Conservation (phyloP, 306 rosid species). For the Nissolia schottii region DNA sequence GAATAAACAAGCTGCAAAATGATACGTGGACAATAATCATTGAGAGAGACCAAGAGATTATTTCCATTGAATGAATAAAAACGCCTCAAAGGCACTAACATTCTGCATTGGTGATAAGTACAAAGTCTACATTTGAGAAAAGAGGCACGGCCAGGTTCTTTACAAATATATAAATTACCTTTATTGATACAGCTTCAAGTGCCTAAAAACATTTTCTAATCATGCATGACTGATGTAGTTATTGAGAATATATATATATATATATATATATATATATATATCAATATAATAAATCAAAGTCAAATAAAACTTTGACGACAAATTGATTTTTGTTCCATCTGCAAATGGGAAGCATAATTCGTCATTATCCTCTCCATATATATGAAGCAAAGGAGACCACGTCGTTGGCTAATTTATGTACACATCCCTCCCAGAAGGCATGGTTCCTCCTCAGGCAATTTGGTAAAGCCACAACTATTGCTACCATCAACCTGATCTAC, state of each 20-base stretch:
- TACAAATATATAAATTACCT: neutral
- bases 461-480: neutral
- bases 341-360: slow-evolving; percentile 41
- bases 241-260: neutral
- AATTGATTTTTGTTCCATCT: slow-evolving; percentile 31
- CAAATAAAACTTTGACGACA: slow-evolving; percentile 11
- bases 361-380: slow-evolving; percentile 23
- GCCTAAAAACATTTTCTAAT: slow-evolving; percentile 26
- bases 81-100: slow-evolving; percentile 6
- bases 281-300: slow-evolving; percentile 5
- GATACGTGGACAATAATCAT: neutral
- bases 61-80: neutral
- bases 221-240: slow-evolving; percentile 22
- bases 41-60: neutral
- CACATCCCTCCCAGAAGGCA: slow-evolving; percentile 42
- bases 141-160: neutral
- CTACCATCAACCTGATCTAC: slow-evolving; percentile 30
- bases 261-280: neutral
- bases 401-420: slow-evolving; percentile 34
- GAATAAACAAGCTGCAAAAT: neutral
- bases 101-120: neutral
- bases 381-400: slow-evolving; percentile 32
- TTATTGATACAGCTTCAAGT: slow-evolving; percentile 41
- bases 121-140: neutral
- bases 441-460: slow-evolving; percentile 39